Conservation (phyloP, 2,329 filamentous ascomycete species). For the Pezicula rhizophila region DNA sequence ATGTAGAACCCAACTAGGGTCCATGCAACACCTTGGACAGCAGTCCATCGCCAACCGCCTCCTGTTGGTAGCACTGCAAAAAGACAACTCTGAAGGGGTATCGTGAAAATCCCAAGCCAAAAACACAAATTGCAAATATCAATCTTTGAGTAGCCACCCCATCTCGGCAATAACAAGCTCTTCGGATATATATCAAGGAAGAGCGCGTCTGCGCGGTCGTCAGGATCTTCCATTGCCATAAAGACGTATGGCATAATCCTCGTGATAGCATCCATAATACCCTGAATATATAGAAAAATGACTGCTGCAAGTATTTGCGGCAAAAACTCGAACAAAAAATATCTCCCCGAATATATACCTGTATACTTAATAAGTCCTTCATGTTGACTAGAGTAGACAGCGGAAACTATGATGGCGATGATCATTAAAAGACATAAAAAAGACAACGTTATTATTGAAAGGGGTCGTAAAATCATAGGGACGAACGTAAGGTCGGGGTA, state of each 20-base stretch:
- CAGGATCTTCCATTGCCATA: conserved; percentile 61
- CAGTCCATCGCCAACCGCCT: conserved; percentile 69
- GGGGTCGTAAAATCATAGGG: conserved; percentile 63
- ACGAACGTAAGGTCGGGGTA: conserved; percentile 59
- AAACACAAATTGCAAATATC: conserved; percentile 61
- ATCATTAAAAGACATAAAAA: conserved; percentile 64
- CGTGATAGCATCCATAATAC: conserved; percentile 66
- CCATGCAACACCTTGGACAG: conserved; percentile 75
- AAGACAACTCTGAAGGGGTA: conserved; percentile 73
- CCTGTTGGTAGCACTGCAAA: conserved; percentile 60
- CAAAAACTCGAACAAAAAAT: conserved; percentile 82
- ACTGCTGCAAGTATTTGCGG: conserved; percentile 70
- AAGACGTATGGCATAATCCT: conserved; percentile 71
- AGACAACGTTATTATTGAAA: conserved; percentile 55
- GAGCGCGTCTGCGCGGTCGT: conserved; percentile 56
- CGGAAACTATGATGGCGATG: conserved; percentile 64
- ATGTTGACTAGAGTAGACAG: conserved; percentile 57
- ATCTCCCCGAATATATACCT: conserved; percentile 63
- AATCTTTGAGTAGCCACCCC: conserved; percentile 61
- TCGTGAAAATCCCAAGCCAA: conserved; percentile 73
- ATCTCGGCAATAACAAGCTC: conserved; percentile 62
- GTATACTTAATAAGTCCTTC: conserved; percentile 63
- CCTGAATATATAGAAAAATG: conserved; percentile 71
- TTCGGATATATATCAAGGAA: conserved; percentile 56
- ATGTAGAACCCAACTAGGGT: conserved; percentile 68